Conservation (phyloP, 306 rosid species). For the Begonia peltatifolia region DNA sequence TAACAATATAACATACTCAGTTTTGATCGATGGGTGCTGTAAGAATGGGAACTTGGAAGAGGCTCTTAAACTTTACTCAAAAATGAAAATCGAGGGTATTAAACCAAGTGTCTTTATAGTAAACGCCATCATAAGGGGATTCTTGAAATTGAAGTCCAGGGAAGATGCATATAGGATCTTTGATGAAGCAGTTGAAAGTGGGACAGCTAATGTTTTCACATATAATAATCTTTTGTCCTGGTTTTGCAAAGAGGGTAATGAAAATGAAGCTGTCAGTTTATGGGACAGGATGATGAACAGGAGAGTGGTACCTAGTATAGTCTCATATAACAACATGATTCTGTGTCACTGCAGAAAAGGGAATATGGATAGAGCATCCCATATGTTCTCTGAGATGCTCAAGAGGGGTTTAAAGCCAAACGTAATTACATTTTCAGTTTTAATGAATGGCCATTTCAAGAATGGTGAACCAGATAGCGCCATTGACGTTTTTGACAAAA, state of each 20-base stretch:
- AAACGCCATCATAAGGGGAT: constrained; percentile 34
- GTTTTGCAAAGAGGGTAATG: constrained; percentile 34
- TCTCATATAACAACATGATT: constrained; percentile 54
- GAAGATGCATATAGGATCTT: constrained; percentile 38
- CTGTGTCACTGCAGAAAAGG: constrained; percentile 48
- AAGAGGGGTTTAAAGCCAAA: constrained; percentile 47
- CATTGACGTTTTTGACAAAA: constrained; percentile 32
- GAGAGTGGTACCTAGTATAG: constrained; percentile 35
- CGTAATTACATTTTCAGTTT: constrained; percentile 30
- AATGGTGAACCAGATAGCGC: constrained; percentile 36
- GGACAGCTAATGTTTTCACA: constrained; percentile 32
- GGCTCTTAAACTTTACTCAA: constrained; percentile 41
- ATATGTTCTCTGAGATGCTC: constrained; percentile 29
- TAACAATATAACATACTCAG: constrained; percentile 27
- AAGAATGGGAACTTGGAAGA: constrained; percentile 44
- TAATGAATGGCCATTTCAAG: constrained; percentile 47
- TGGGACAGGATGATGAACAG: constrained; percentile 42
- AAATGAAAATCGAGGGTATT: constrained; percentile 41
- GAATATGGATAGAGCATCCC: constrained; percentile 32
- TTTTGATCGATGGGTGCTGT: constrained; percentile 42
- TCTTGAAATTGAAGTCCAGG: constrained; percentile 20
- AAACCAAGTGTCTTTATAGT: constrained; percentile 26
- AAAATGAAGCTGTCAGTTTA: constrained; percentile 37
- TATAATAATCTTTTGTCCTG: constrained; percentile 38
- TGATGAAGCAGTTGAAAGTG: constrained; percentile 49